Evolutionary conservation across 371 early-diverging fungal species (phyloP).

Genomic region (Dichotomocladium elegans): DNA sequence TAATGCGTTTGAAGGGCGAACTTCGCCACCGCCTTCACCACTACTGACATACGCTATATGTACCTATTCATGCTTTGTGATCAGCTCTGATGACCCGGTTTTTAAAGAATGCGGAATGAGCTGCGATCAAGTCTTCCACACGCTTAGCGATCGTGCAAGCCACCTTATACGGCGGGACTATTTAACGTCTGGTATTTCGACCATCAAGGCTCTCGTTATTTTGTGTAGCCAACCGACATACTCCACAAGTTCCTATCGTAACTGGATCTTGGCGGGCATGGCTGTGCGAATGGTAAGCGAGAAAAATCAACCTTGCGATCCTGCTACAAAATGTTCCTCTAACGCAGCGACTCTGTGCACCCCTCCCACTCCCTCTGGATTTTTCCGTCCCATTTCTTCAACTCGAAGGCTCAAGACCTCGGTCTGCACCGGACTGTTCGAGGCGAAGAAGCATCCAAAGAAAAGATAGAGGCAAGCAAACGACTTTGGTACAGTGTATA

Average conservation of each 20-base stretch:
- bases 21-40: conserved; percentile 24
- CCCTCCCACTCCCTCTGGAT: too few relatives aligned
- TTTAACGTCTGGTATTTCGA: conserved; percentile 29
- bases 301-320: too few relatives aligned
- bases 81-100: conserved; percentile 19
- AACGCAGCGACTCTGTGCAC: too few relatives aligned
- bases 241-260: conserved; percentile 26
- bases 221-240: conserved; percentile 35
- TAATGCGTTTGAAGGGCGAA: conserved; percentile 29
- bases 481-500: conserved; percentile 42
- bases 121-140: conserved; percentile 26
- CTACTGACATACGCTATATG: conserved; percentile 38
- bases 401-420: conserved; percentile 38
- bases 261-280: conserved; percentile 46
- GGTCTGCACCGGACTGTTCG: conserved; percentile 33
- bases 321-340: too few relatives aligned
- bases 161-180: conserved; percentile 27
- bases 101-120: conserved; percentile 20
- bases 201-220: conserved; percentile 39
- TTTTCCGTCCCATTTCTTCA: too few relatives aligned
- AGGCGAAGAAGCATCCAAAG: conserved; percentile 16
- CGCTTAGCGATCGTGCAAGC: conserved; percentile 22
- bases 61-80: conserved; percentile 27
- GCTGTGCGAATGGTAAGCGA: conserved; percentile 41
- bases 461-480: conserved; percentile 23